Evolutionary conservation across 1,139 yeast species (phyloP), one percentile per base, ranked within the genome.

Genomic region (Candida anutae): DNA sequence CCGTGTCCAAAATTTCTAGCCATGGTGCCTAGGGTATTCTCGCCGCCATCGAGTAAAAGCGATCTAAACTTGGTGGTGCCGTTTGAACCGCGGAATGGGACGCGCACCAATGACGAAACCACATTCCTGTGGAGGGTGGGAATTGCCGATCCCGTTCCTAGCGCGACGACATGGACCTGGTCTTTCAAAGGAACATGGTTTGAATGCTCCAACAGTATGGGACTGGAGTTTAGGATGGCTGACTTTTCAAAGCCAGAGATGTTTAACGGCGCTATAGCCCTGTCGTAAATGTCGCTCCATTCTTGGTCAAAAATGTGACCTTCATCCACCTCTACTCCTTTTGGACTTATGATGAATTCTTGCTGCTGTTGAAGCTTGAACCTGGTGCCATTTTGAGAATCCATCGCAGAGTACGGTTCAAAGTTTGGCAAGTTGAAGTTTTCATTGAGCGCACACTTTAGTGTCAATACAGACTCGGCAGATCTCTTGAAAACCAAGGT

Each of bases 111-210:
- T 15, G 83, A 81, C 1, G 93, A 80, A 15, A 83, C 69, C 1
- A 90, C 97, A 46, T 93, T 93, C 40, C 98, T 67, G 42, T 76
- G 73, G 33, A 76, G 71, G 0, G 94, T 76, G 0, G 99, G 99
- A 24, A 85, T 56, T 0, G 98, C 94, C 16, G 94, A 81, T 0
- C 98, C 98, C 0, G 98, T 90, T 6, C 99, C 99, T 5, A 90
- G 55, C 0, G 95, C 81, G 11, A 83, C 59, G 1, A 81, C 58
- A 42, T 85, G 90, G 1, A 84, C 77, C 36, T 76, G 72, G 27
- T 67, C 74, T 33, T 58, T 62, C 31, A 71, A 42, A 1, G 45
- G 25, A 2, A 29, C 34, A 3, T 27, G 14, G 3, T 15, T 15
- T 15, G 8, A 6, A 4, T 22, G 16, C 2, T 30, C 43, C 12